Base-by-base conservation (phyloP, 2,329 filamentous ascomycete genomes). In the Colletotrichum navitas region DNA sequence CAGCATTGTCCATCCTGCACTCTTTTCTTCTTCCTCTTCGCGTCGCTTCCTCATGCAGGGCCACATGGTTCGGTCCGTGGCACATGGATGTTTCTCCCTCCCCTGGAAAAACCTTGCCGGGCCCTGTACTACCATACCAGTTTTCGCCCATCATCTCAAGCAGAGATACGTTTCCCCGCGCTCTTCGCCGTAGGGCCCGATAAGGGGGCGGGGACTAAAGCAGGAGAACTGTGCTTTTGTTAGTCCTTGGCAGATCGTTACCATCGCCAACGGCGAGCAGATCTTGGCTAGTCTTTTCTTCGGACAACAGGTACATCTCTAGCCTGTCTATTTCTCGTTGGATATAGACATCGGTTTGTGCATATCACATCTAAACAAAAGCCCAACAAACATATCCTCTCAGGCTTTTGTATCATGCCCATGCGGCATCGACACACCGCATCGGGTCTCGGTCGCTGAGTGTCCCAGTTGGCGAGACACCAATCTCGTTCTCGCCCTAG, bases 401-500 rank as follows among this genome's bases (percentile, higher is more conserved):
- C 18, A 41, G 26, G 7, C 24, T 6, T 51, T 5, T 41, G 16
- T 29, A 14, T 36, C 26, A 41, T 43, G n/a, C 54, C 12, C 32
- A 16, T 36, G 24, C 11, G 5, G 21, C n/a, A 14, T 41, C 43
- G 5, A 59, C 39, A 36, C 56, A 58, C n/a, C 56, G n/a, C 39
- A 54, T 43, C 34, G 29, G 51, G 45, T 47, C 43, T 68, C 36
- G 51, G 51, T 68, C 55, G 36, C 39, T 36, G 47, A 45, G 47
- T 55, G 39, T 60, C 52, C 69, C 61, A 56, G 54, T n/a, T 54
- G 24, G 52, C 61, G 59, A 71, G 69, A 71, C 69, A 71, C 18
- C 60, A 68, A 71, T 71, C 51, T 71, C 45, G 24, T 18, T n/a
- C 47, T 21, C 65, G 69, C 69, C 69, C 69, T 64, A 14, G 65